Evolutionary conservation across 2,329 filamentous ascomycete genomes (phyloP).

Genomic region (Colletotrichum agaves): DNA sequence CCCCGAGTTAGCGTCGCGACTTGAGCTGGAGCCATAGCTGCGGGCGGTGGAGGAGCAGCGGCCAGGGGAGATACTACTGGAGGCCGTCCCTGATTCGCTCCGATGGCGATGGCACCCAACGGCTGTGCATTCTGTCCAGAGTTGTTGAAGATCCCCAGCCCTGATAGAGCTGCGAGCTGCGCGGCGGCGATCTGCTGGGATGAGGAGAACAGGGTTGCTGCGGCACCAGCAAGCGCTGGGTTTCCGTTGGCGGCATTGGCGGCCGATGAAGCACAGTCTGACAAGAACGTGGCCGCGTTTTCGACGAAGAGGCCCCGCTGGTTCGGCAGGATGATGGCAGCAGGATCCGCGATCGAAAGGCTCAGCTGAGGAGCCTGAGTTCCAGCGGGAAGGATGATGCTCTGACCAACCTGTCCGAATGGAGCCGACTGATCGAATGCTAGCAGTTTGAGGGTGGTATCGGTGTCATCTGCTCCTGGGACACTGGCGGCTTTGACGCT

Average conservation of each 20-base stretch:
- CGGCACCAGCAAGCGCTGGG: slow-evolving; percentile 16
- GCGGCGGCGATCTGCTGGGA: slow-evolving; percentile 45
- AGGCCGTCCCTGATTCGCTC: slow-evolving; percentile 20
- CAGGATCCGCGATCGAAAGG: slow-evolving; percentile 50
- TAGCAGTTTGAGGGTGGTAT: slow-evolving; percentile 37
- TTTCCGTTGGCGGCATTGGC: slow-evolving; percentile 35
- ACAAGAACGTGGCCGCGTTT: slow-evolving; percentile 45
- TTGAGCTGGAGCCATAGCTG: slow-evolving; percentile 19
- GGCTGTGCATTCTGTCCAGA: slow-evolving; percentile 10
- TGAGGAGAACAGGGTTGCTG: slow-evolving; percentile 41
- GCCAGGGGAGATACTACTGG: neutral
- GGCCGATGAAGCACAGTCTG: slow-evolving; percentile 47
- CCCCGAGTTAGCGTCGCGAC: slow-evolving; percentile 1
- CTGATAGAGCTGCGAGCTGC: slow-evolving; percentile 42
- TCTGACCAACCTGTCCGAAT: slow-evolving; percentile 48
- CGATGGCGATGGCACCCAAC: slow-evolving; percentile 21
- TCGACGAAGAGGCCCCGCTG: slow-evolving; percentile 49
- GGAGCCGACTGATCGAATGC: slow-evolving; percentile 46
- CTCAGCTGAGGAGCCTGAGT: slow-evolving; percentile 45
- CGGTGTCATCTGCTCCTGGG: slow-evolving; percentile 34
- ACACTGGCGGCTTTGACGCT: slow-evolving; percentile 38
- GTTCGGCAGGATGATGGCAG: slow-evolving; percentile 50
- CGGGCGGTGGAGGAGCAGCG: neutral
- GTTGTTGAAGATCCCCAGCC: slow-evolving; percentile 31
- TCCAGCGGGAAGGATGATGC: slow-evolving; percentile 49